phyloP scores from a whole-genome alignment of 257 asterid species.

The Prunella vulgaris region DNA sequence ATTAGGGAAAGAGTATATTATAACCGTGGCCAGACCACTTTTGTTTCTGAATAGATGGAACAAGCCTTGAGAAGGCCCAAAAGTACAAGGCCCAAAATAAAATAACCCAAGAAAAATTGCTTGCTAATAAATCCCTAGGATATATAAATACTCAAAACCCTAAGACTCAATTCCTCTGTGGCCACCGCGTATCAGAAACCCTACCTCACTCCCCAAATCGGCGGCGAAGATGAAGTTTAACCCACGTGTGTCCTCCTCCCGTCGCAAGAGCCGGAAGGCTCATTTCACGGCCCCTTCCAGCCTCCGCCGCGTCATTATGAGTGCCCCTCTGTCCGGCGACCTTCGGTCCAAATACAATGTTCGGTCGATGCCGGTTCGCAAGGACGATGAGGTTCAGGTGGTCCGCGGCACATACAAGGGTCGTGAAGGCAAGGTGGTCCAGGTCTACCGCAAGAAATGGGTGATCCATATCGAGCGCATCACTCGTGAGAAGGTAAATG shows the following conservation, averaged over 20 bases:
- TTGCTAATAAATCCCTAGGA: background rate
- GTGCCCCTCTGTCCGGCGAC: conserved; percentile 67
- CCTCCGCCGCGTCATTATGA: conserved; percentile 80
- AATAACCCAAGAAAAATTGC: background rate
- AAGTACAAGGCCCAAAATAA: background rate
- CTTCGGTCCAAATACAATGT: conserved; percentile 67
- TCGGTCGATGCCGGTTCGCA: conserved; percentile 81
- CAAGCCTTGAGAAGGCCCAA: background rate
- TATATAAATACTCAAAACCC: conserved; percentile 14
- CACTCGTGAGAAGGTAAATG: conserved; percentile 82
- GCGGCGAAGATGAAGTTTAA: conserved; percentile 69
- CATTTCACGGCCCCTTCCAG: conserved; percentile 93
- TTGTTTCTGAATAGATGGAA: background rate
- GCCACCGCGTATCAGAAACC: background rate
- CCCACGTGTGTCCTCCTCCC: conserved; percentile 73
- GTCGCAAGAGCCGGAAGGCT: conserved; percentile 84
- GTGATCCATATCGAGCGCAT: conserved; percentile 86
- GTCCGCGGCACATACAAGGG: conserved; percentile 90
- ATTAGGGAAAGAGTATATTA: no score
- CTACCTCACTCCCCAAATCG: background rate
- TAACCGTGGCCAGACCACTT: no score
- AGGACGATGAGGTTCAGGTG: conserved; percentile 85
- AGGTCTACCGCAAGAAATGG: conserved; percentile 88
- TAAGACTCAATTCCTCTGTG: background rate
- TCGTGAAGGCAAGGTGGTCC: conserved; percentile 84